Conservation (phyloP, 2,329 filamentous ascomycete genomes). For the Pseudocercospora cruenta region DNA sequence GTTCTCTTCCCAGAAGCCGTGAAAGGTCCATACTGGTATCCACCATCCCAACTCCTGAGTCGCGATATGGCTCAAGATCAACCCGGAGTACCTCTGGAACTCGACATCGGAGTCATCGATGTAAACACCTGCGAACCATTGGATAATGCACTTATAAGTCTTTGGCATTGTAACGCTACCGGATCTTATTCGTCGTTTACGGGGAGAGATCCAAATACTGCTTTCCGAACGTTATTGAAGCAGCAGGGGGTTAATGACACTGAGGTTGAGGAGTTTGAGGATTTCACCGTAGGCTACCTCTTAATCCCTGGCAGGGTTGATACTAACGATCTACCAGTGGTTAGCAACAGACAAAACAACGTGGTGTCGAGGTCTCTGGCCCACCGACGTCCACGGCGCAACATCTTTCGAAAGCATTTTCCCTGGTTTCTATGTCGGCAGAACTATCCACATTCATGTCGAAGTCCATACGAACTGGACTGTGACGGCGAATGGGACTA, state of each 20-base stretch:
- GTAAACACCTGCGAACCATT: slow-evolving; percentile 21
- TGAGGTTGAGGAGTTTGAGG: too few species aligned
- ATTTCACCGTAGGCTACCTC: too few species aligned
- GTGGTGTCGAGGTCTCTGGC: slow-evolving; percentile 19
- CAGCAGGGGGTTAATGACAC: too few species aligned
- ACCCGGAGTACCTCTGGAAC: slow-evolving; percentile 17
- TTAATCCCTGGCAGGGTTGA: too few species aligned
- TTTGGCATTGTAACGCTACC: slow-evolving; percentile 23
- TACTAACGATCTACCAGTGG: too few species aligned
- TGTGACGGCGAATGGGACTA: slow-evolving; percentile 16
- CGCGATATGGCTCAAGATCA: slow-evolving; percentile 17
- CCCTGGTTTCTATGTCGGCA: slow-evolving; percentile 20
- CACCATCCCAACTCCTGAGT: slow-evolving; percentile 9
- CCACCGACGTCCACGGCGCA: slow-evolving; percentile 16
- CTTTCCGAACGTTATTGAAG: slow-evolving; percentile 7
- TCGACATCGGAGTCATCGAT: slow-evolving; percentile 21
- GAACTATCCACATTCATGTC: slow-evolving; percentile 21
- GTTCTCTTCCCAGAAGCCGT: slow-evolving; percentile 17
- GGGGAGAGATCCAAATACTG: slow-evolving; percentile 11
- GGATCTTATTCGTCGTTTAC: slow-evolving; percentile 13
- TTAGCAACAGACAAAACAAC: slow-evolving; percentile 10
- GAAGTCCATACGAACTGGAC: slow-evolving; percentile 21
- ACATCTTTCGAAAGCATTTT: slow-evolving; percentile 16
- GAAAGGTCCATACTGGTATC: slow-evolving; percentile 20
- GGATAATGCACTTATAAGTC: slow-evolving; percentile 10